phyloP scores from a whole-genome alignment of 805 yeast species.

The Pichia cephalocereana region DNA sequence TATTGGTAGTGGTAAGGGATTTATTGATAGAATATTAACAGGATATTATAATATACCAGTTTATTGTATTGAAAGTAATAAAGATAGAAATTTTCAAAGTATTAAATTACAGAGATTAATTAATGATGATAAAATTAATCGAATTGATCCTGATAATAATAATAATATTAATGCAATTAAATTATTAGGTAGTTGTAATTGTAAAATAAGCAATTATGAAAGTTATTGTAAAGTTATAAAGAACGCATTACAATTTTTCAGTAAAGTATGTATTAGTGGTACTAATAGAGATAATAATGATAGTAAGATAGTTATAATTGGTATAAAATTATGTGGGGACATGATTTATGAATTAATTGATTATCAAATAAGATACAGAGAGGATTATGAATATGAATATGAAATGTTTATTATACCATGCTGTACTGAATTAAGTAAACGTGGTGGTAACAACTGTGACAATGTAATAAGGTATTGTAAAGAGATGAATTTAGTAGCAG shows the following conservation, averaged over 20 bases:
- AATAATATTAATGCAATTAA: neutral
- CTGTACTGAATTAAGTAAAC: neutral
- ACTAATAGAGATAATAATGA: neutral
- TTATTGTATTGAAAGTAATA: conserved; percentile 19
- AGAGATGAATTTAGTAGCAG: neutral
- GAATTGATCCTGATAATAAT: neutral
- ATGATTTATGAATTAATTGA: conserved; percentile 14
- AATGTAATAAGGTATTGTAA: neutral
- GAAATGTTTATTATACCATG: neutral
- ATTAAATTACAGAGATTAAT: conserved; percentile 16
- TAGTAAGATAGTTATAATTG: conserved; percentile 8
- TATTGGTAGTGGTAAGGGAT: conserved; percentile 26
- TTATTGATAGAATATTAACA: conserved; percentile 18
- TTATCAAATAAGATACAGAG: conserved; percentile 1
- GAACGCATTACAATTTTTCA: neutral
- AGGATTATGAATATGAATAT: neutral
- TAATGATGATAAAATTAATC: conserved; percentile 5
- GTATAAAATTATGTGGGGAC: conserved; percentile 22
- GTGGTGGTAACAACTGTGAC: neutral
- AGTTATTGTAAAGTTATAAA: neutral
- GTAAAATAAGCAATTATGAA: neutral
- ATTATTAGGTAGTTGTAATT: neutral
- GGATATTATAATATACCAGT: conserved; percentile 10
- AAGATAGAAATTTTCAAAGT: conserved; percentile 14
- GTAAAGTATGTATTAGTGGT: neutral